phyloP scores from a whole-genome alignment of 2,329 filamentous ascomycete species.

The Clathrospora elynae region DNA sequence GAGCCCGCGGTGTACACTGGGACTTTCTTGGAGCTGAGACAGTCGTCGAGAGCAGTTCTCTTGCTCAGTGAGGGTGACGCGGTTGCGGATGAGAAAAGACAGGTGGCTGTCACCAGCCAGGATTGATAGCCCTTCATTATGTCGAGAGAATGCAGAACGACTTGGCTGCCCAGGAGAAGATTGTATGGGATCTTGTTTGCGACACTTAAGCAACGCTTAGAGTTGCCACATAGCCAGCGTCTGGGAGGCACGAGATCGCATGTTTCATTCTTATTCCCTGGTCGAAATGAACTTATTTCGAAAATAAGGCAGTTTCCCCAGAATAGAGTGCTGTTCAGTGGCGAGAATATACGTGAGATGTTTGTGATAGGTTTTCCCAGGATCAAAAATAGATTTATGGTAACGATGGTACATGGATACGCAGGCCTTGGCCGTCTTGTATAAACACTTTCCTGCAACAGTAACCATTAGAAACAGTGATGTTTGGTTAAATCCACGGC shows the following conservation, averaged over 20 bases:
- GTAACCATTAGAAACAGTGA: not conserved
- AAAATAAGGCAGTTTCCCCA: too few species aligned
- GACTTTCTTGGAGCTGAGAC: slow-evolving; percentile 22
- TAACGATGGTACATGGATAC: not conserved
- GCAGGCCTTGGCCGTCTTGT: not conserved
- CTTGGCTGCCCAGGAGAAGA: slow-evolving; percentile 1
- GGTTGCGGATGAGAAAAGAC: slow-evolving; percentile 10
- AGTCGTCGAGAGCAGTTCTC: slow-evolving; percentile 22
- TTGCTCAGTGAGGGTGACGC: slow-evolving; percentile 17
- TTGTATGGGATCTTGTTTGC: slow-evolving; percentile 1
- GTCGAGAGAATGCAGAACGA: slow-evolving; percentile 1
- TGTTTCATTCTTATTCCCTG: slow-evolving; percentile 1
- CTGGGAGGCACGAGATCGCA: not conserved
- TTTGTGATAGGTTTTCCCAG: too few species aligned
- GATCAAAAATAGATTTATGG: too few species aligned
- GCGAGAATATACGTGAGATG: too few species aligned
- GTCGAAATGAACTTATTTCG: slow-evolving; percentile 4
- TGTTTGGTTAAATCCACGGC: not conserved
- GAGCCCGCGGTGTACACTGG: slow-evolving; percentile 28
- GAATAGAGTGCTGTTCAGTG: too few species aligned
- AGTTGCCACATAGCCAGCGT: not conserved
- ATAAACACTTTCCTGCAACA: not conserved
- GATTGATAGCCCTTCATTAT: slow-evolving; percentile 7
- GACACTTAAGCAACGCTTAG: slow-evolving; percentile 6
- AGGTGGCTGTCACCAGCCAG: slow-evolving; percentile 10